Percentiles rank a stretch among this genome's conserved stretches.
phyloP scores from a whole-genome alignment of 495 filamentous ascomycete genomes.

The Aspergillus cavernicola region DNA sequence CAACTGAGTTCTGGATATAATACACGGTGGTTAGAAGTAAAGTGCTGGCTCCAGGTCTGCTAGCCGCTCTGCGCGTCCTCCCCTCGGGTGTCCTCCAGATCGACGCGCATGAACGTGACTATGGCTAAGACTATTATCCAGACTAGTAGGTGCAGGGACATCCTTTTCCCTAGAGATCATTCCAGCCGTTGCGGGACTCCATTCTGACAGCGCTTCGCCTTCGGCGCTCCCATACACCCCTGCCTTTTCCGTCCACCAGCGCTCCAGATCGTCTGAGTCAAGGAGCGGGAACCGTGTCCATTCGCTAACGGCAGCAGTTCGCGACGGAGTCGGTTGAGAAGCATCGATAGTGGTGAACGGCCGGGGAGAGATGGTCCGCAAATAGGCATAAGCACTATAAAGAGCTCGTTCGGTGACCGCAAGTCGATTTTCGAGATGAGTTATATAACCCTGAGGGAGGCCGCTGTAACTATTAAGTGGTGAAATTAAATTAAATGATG shows the following conservation, averaged over 20 bases:
- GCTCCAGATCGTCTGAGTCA: constrained; percentile 10
- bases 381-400: constrained; percentile 12
- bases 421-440: constrained; percentile 22
- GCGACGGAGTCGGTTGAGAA: not conserved
- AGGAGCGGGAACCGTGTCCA: constrained; percentile 17
- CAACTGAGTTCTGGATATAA: not conserved
- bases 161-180: not conserved
- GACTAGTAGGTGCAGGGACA: not conserved
- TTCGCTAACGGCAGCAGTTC: constrained; percentile 12
- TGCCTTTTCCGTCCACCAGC: constrained; percentile 17
- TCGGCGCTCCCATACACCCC: constrained; percentile 10
- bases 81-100: not conserved
- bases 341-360: not conserved
- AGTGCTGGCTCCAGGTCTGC: constrained; percentile 10
- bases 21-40: constrained; percentile 9
- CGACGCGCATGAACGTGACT: not conserved
- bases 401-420: constrained; percentile 21
- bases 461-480: constrained; percentile 10
- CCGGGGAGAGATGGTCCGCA: constrained; percentile 8
- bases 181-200: not conserved
- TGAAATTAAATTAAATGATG: not conserved
- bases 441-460: constrained; percentile 24
- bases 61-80: constrained; percentile 10
- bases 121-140: not conserved
- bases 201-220: constrained; percentile 1